Evolutionary conservation across 2,329 filamentous ascomycete species (phyloP).

Genomic region (Colletotrichum sp.): DNA sequence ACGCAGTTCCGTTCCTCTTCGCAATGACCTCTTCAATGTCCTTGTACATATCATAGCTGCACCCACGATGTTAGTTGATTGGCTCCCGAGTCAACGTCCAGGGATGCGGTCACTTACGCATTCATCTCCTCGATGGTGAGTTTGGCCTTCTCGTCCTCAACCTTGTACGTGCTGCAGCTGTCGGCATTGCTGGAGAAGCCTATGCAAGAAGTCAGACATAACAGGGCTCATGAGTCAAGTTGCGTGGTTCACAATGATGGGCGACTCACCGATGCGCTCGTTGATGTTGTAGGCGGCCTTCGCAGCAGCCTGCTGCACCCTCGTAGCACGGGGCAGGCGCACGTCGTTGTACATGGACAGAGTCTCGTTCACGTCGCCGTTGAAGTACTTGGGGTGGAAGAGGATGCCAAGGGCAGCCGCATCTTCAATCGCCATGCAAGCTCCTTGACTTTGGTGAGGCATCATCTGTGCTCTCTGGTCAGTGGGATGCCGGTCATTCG

Average conservation of each 20-base stretch:
- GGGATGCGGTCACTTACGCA: slow-evolving; percentile 44
- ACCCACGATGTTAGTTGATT: not conserved
- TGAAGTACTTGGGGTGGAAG: slow-evolving; percentile 54
- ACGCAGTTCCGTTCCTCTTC: slow-evolving; percentile 33
- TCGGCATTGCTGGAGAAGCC: slow-evolving; percentile 68
- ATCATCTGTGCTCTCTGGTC: slow-evolving; percentile 13
- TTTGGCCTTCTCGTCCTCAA: slow-evolving; percentile 64
- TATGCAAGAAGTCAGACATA: slow-evolving; percentile 18
- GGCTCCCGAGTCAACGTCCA: not conserved
- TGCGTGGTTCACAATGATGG: not conserved
- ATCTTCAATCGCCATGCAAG: slow-evolving; percentile 73
- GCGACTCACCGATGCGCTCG: slow-evolving; percentile 58
- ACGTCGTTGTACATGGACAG: slow-evolving; percentile 58
- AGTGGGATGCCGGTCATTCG: not conserved
- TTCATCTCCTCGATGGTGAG: slow-evolving; percentile 76
- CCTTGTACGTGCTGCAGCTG: slow-evolving; percentile 60
- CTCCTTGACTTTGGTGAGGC: slow-evolving; percentile 73
- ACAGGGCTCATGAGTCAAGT: not conserved
- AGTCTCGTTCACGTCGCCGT: slow-evolving; percentile 50
- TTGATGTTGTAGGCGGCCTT: slow-evolving; percentile 67
- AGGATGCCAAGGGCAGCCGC: slow-evolving; percentile 67
- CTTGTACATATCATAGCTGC: slow-evolving; percentile 63
- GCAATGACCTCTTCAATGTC: slow-evolving; percentile 57
- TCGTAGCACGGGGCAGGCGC: slow-evolving; percentile 57
- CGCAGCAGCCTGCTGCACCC: slow-evolving; percentile 61